Percentiles rank a stretch among this genome's conserved stretches.
phyloP scores from a whole-genome alignment of 2,329 filamentous ascomycete species.

The Eutypa lata region DNA sequence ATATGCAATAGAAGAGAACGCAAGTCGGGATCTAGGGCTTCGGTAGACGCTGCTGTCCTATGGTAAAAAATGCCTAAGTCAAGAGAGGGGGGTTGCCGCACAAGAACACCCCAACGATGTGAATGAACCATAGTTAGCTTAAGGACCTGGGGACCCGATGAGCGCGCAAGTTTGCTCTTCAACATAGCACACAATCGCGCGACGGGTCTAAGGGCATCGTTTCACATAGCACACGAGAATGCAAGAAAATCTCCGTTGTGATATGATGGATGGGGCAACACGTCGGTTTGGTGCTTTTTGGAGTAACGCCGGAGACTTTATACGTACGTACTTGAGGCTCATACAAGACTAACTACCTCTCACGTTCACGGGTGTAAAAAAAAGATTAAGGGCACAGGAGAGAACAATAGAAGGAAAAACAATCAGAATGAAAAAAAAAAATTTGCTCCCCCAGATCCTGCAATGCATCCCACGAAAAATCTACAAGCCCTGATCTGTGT shows the following conservation, averaged over 20 bases:
- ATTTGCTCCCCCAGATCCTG: neutral
- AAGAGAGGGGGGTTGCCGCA: too few relatives aligned
- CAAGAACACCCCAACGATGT: too few relatives aligned
- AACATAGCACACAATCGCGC: neutral
- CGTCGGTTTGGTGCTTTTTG: neutral
- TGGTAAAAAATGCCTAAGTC: too few relatives aligned
- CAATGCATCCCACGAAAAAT: neutral
- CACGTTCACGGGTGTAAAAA: neutral
- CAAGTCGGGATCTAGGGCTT: neutral
- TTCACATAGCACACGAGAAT: neutral
- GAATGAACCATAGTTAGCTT: neutral
- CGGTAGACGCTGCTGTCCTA: neutral
- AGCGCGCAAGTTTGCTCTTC: neutral
- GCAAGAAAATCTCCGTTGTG: neutral
- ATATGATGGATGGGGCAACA: neutral
- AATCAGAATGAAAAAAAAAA: too few relatives aligned
- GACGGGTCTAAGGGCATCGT: neutral
- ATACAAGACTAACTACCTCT: neutral
- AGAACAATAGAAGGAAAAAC: neutral
- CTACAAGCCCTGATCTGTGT: neutral
- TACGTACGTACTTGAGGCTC: neutral
- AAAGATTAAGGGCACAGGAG: neutral
- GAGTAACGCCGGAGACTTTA: neutral
- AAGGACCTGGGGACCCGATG: neutral
- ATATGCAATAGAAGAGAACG: conserved; percentile 1